Evolutionary conservation across 2,329 filamentous ascomycete genomes (phyloP).

Genomic region (Aspergillus latus): DNA sequence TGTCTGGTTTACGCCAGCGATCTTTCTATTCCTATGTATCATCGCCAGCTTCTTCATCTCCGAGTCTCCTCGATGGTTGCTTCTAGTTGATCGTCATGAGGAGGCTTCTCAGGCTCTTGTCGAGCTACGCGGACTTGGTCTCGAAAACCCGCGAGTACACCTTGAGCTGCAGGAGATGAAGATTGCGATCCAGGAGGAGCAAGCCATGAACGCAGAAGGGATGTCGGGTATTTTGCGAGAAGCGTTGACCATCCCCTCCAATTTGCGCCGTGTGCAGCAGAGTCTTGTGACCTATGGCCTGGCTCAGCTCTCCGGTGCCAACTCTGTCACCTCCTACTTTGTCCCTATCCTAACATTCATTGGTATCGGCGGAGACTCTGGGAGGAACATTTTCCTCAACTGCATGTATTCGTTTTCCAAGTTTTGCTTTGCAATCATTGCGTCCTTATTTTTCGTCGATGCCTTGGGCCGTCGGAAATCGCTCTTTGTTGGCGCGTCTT

Average conservation of each 20-base stretch:
- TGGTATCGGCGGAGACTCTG: not conserved
- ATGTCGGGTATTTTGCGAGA: conserved; percentile 30
- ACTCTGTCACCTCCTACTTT: conserved; percentile 31
- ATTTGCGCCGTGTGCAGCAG: conserved; percentile 43
- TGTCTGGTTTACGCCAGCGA: not conserved
- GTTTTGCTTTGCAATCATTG: conserved; percentile 43
- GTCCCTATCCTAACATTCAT: not conserved
- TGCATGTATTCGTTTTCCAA: conserved; percentile 47
- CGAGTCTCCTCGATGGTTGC: not conserved
- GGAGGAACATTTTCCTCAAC: conserved; percentile 37
- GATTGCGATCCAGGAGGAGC: not conserved
- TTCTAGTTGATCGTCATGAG: not conserved
- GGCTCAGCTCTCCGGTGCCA: conserved; percentile 47
- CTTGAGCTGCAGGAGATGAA: not conserved
- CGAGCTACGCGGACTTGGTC: not conserved
- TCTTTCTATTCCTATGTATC: not conserved
- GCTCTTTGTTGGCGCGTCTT: conserved; percentile 36
- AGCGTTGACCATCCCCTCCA: conserved; percentile 37
- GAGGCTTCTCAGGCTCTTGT: not conserved
- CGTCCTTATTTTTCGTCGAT: conserved; percentile 48
- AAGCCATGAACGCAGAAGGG: not conserved
- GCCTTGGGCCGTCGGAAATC: conserved; percentile 42
- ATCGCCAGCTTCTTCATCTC: not conserved
- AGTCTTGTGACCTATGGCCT: conserved; percentile 37
- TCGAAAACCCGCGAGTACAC: not conserved